Conservation (phyloP, 768 basidiomycete species). For the Amanita molliuscula region DNA sequence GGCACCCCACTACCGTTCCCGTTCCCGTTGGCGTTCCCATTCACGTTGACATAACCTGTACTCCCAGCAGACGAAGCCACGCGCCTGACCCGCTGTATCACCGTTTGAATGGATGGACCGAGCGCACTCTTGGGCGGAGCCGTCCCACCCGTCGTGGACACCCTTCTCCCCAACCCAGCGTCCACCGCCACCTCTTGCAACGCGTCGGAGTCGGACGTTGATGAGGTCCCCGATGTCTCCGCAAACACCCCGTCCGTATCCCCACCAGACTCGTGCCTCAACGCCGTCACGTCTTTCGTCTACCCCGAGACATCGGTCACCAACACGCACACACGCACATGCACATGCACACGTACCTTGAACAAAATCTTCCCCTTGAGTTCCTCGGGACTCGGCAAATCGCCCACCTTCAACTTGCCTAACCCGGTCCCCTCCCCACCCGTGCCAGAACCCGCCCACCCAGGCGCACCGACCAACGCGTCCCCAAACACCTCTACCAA, state of each 20-base stretch:
- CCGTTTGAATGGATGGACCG: slow-evolving; percentile 4
- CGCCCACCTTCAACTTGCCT: slow-evolving; percentile 32
- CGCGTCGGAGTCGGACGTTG: slow-evolving; percentile 15
- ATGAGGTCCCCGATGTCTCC: slow-evolving; percentile 15
- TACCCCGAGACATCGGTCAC: slow-evolving; percentile 13
- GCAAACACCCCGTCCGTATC: slow-evolving; percentile 1
- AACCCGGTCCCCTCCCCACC: slow-evolving; percentile 24
- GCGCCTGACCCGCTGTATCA: slow-evolving; percentile 1
- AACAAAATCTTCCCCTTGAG: slow-evolving; percentile 72
- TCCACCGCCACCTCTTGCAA: slow-evolving; percentile 12
- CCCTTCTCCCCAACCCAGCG: slow-evolving; percentile 8
- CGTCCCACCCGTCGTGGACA: neutral
- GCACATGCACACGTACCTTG: slow-evolving; percentile 41
- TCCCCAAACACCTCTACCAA: slow-evolving; percentile 47
- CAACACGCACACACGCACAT: neutral
- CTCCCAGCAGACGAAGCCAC: neutral
- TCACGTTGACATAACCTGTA: neutral
- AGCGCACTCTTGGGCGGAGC: slow-evolving; percentile 3
- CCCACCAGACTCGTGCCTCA: neutral
- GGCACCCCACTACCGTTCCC: no score
- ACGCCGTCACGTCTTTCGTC: slow-evolving; percentile 9
- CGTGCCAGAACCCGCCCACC: no score
- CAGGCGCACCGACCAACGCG: slow-evolving; percentile 21
- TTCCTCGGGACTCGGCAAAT: slow-evolving; percentile 77
- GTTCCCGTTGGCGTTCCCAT: no score